These are phyloP conservation scores for Colletotrichum cordylinicola DNA, from an alignment of 2,329 filamentous ascomycete genomes.

Conservation along the genomic window DNA sequence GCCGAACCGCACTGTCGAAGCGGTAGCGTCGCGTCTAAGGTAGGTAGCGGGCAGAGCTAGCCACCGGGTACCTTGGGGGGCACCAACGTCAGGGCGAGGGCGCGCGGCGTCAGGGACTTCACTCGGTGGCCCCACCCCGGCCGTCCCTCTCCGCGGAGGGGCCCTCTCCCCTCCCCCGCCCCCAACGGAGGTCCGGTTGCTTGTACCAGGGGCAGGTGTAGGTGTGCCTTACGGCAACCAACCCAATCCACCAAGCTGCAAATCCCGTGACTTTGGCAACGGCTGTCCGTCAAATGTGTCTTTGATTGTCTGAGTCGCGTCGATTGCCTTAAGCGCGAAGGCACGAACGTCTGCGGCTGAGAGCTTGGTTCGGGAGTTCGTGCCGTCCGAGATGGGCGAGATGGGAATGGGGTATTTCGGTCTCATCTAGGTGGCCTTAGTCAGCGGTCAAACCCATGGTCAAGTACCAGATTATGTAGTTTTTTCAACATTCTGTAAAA, in stretches of 20 bases:
- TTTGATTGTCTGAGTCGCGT: neutral
- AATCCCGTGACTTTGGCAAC: neutral
- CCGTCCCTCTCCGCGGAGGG: neutral
- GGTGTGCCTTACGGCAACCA: neutral
- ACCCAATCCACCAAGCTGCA: neutral
- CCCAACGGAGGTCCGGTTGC: slow-evolving; percentile 20
- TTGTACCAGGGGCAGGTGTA: neutral
- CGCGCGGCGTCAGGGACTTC: slow-evolving; percentile 15
- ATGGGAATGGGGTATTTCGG: neutral
- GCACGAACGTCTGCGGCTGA: neutral
- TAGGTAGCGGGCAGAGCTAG: neutral
- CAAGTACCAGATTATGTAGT: neutral
- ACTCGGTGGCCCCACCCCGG: neutral
- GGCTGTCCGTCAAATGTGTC: neutral
- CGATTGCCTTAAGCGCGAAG: neutral
- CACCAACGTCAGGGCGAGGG: slow-evolving; percentile 5
- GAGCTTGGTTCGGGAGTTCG: neutral
- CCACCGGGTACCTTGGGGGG: neutral
- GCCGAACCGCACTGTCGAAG: neutral
- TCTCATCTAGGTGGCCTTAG: neutral
- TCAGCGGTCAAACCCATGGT: neutral
- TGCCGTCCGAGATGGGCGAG: neutral
- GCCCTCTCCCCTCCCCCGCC: neutral
- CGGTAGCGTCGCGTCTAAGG: slow-evolving; percentile 5
- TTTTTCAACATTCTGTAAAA: too few relatives aligned